phyloP scores from a whole-genome alignment of 148 eudicot genomes.

The Fagopyrum homotropicum region DNA sequence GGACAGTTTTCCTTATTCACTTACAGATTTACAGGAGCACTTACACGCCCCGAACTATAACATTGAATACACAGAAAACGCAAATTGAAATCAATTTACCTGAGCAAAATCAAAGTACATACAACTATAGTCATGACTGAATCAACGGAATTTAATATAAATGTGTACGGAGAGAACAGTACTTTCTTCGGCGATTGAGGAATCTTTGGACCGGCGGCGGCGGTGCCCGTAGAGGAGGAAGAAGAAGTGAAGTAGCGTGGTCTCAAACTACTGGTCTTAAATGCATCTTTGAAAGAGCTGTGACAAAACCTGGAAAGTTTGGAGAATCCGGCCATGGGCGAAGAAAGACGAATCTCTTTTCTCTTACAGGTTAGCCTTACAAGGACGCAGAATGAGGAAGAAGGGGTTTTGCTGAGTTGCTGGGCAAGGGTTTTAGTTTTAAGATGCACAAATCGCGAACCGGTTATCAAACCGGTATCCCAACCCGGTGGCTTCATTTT shows the following conservation, averaged over 20 bases:
- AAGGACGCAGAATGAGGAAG: not conserved
- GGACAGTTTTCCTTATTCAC: not conserved
- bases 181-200: slow-evolving; percentile 16
- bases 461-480: slow-evolving; percentile 7
- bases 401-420: not conserved
- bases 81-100: not conserved
- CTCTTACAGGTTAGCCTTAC: not conserved
- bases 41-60: not conserved
- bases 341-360: not conserved
- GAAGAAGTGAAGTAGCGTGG: slow-evolving; percentile 4
- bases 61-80: not conserved
- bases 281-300: not conserved
- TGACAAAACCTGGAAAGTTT: slow-evolving; percentile 1
- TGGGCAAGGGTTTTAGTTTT: slow-evolving; percentile 4
- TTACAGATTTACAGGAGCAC: not conserved
- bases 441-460: not conserved
- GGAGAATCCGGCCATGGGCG: slow-evolving; percentile 12
- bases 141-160: not conserved
- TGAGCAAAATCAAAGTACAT: not conserved
- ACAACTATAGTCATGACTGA: not conserved
- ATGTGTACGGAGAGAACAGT: not conserved
- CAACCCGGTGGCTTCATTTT: not conserved
- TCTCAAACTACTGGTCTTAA: not conserved
- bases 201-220: slow-evolving; percentile 6
- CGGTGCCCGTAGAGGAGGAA: slow-evolving; percentile 10